phyloP scores from a whole-genome alignment of 495 filamentous ascomycete genomes.

The Cenococcum geophilum region DNA sequence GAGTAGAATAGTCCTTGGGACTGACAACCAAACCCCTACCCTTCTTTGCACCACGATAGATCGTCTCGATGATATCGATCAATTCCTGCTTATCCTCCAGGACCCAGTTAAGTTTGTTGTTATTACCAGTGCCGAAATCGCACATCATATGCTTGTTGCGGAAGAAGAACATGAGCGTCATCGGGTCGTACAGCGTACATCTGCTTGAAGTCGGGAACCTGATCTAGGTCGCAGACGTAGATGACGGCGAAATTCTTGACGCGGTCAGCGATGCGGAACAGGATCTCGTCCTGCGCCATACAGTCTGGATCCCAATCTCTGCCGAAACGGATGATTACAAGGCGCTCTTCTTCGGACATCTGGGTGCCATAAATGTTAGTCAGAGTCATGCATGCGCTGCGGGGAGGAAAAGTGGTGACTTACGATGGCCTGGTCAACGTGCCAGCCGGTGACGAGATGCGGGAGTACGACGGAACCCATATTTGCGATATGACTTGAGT shows the following conservation, averaged over 20 bases:
- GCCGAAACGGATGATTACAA: conserved; percentile 93
- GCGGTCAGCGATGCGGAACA: conserved; percentile 54
- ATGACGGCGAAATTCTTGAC: conserved; percentile 92
- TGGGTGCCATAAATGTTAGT: not conserved
- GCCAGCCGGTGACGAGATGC: conserved; percentile 89
- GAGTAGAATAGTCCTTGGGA: conserved; percentile 60
- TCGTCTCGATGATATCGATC: conserved; percentile 97
- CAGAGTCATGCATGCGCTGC: not conserved
- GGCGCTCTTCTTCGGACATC: conserved; percentile 83
- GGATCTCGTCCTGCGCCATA: conserved; percentile 17
- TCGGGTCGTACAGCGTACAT: conserved; percentile 71
- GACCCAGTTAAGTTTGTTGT: conserved; percentile 97
- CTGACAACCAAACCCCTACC: conserved; percentile 92
- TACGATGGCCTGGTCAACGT: conserved; percentile 83
- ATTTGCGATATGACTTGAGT: not conserved
- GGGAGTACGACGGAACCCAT: conserved; percentile 94
- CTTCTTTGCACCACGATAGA: conserved; percentile 96
- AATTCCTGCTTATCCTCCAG: conserved; percentile 97
- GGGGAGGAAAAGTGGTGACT: not conserved
- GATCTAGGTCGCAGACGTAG: conserved; percentile 93
- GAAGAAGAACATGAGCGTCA: conserved; percentile 81
- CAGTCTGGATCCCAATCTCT: conserved; percentile 54
- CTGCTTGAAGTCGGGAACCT: conserved; percentile 65
- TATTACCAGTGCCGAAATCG: conserved; percentile 97
- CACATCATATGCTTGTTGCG: conserved; percentile 99